Conservation (phyloP, 768 basidiomycete species). For the Lyophyllum decastes region DNA sequence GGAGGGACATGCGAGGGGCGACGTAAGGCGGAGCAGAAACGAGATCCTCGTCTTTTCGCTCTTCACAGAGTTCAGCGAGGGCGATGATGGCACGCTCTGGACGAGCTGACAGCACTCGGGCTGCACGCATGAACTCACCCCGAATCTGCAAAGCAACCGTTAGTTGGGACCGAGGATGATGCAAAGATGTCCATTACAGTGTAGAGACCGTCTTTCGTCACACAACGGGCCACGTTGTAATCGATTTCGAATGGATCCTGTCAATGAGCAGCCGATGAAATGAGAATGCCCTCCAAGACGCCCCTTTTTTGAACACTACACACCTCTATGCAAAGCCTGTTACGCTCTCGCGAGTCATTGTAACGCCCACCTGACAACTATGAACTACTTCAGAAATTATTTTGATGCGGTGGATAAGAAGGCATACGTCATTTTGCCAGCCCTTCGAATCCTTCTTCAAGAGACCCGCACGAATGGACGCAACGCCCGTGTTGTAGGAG, state of each 20-base stretch:
- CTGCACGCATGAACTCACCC: slow-evolving; percentile 97
- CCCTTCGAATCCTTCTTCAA: slow-evolving; percentile 92
- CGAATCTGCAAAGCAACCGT: slow-evolving; percentile 66
- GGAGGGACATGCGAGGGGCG: slow-evolving; percentile 47
- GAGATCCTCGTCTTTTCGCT: slow-evolving; percentile 72
- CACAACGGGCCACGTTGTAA: slow-evolving; percentile 95
- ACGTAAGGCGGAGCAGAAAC: slow-evolving; percentile 48
- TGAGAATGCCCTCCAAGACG: not conserved
- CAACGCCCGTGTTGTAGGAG: slow-evolving; percentile 86
- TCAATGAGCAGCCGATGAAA: not conserved
- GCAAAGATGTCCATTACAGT: slow-evolving; percentile 55
- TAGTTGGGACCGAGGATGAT: slow-evolving; percentile 7
- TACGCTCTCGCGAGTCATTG: slow-evolving; percentile 81
- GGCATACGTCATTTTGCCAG: slow-evolving; percentile 90
- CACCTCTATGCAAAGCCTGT: slow-evolving; percentile 95
- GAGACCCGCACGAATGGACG: slow-evolving; percentile 86
- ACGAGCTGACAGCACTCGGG: slow-evolving; percentile 76
- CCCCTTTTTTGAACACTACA: slow-evolving; percentile 13
- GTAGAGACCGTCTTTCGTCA: slow-evolving; percentile 94
- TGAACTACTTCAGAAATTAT: not conserved
- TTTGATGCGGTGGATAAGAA: not conserved
- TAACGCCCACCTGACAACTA: slow-evolving; percentile 56
- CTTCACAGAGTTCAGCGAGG: slow-evolving; percentile 89
- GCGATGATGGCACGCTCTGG: slow-evolving; percentile 82
- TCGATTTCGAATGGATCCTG: slow-evolving; percentile 97